Conservation (phyloP, 306 rosid species). For the Crotalaria pallida region DNA sequence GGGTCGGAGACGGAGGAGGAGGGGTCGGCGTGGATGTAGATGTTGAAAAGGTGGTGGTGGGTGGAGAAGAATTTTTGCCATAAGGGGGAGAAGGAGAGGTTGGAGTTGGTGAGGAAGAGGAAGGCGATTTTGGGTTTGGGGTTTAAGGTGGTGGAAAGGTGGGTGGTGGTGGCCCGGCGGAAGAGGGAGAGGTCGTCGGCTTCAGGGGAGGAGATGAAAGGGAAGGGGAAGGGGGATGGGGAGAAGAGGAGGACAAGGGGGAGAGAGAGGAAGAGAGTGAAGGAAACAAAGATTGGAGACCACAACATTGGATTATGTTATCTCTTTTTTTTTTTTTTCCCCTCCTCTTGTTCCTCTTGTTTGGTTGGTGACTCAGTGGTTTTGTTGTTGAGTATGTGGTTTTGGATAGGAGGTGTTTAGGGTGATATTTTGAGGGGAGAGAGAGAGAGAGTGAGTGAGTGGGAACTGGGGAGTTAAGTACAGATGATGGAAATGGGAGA, state of each 20-base stretch:
- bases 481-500: too few species aligned
- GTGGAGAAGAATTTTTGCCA: constrained; percentile 54
- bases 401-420: background rate
- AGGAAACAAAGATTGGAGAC: constrained; percentile 33
- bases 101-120: constrained; percentile 61
- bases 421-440: background rate
- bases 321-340: background rate
- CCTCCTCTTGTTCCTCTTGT: background rate
- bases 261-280: constrained; percentile 36
- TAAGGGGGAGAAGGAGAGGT: constrained; percentile 53
- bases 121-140: constrained; percentile 62
- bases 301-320: constrained; percentile 33
- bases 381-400: background rate
- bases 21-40: constrained; percentile 67
- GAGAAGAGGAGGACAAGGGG: constrained; percentile 32
- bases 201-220: constrained; percentile 10
- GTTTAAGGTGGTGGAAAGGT: constrained; percentile 20
- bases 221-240: constrained; percentile 26
- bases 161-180: constrained; percentile 31
- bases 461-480: background rate
- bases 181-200: constrained; percentile 36
- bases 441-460: background rate
- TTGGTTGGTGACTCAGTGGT: too few species aligned
- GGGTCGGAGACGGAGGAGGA: constrained; percentile 30
- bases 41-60: constrained; percentile 39